Conservation (phyloP, 768 basidiomycete genomes). For the Ephemerocybe angulata region DNA sequence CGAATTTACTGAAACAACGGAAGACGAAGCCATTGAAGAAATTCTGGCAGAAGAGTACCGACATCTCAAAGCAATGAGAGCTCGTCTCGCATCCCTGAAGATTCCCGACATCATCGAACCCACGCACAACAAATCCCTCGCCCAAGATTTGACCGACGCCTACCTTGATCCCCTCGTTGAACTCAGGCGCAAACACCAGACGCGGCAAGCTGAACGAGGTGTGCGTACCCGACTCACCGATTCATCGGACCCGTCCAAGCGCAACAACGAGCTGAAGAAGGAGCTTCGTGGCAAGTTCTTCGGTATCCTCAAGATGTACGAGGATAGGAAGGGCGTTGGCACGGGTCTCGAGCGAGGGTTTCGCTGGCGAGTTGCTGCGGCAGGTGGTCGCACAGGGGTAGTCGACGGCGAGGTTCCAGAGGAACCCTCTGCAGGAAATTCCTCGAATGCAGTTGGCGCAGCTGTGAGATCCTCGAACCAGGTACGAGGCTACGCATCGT, state of each 20-base stretch:
- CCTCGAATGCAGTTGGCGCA: slow-evolving; percentile 13
- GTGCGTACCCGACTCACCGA: too few species aligned
- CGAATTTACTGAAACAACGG: not conserved
- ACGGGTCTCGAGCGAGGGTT: slow-evolving; percentile 11
- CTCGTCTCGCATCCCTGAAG: not conserved
- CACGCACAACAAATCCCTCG: too few species aligned
- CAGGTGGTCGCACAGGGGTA: slow-evolving; percentile 8
- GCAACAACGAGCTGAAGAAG: slow-evolving; percentile 7
- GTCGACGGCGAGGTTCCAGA: slow-evolving; percentile 1
- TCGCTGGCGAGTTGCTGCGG: slow-evolving; percentile 13
- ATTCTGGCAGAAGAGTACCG: not conserved
- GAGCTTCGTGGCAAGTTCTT: too few species aligned
- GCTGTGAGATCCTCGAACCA: slow-evolving; percentile 9
- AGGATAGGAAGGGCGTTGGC: slow-evolving; percentile 9
- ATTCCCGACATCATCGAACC: not conserved
- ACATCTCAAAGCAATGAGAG: not conserved
- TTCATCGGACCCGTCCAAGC: not conserved
- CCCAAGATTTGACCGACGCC: too few species aligned
- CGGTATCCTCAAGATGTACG: slow-evolving; percentile 6
- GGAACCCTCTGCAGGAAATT: slow-evolving; percentile 9
- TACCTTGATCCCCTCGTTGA: too few species aligned
- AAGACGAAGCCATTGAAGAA: not conserved
- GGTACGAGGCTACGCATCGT: slow-evolving; percentile 6
- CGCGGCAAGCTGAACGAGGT: too few species aligned
- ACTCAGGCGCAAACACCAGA: too few species aligned